These are phyloP conservation scores for Trichoderma atroviride DNA, from an alignment of 2,329 filamentous ascomycete genomes.

Conservation along the genomic window DNA sequence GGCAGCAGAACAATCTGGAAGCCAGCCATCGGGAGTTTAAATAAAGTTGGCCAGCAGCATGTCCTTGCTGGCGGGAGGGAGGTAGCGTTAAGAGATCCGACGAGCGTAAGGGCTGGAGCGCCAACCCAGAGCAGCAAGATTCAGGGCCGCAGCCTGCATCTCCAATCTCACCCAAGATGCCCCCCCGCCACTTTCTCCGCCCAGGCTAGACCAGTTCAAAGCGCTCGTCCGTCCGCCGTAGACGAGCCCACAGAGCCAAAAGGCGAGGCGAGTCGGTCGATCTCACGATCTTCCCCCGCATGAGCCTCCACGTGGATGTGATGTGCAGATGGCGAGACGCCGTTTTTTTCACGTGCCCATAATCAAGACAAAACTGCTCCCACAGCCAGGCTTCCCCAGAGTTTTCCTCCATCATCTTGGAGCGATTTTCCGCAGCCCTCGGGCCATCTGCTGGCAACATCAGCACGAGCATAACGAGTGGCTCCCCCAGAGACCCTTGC, in stretches of 20 bases:
- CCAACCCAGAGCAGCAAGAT: conserved; percentile 24
- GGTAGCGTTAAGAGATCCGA: conserved; percentile 23
- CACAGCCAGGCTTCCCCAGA: background rate
- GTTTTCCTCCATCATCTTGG: background rate
- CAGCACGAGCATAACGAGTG: background rate
- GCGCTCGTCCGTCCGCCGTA: background rate
- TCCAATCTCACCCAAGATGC: conserved; percentile 16
- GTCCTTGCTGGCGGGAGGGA: conserved; percentile 22
- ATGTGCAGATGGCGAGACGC: conserved; percentile 15
- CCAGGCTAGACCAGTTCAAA: conserved; percentile 5
- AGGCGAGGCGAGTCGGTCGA: conserved; percentile 7
- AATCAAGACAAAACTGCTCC: background rate
- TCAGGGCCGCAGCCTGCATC: conserved; percentile 15
- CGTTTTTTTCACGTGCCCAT: background rate
- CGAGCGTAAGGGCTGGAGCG: conserved; percentile 22
- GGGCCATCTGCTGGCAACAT: background rate
- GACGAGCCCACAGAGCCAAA: conserved; percentile 8
- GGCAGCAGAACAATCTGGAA: conserved; percentile 1
- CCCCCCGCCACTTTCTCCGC: conserved; percentile 22
- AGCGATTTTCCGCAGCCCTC: background rate
- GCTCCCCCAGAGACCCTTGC: background rate
- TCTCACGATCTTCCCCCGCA: conserved; percentile 23
- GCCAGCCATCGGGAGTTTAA: conserved; percentile 12
- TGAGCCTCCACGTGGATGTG: conserved; percentile 16
- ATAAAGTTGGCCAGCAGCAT: conserved; percentile 21